Conservation (phyloP, 2,329 filamentous ascomycete genomes). For the Fusarium sp. region DNA sequence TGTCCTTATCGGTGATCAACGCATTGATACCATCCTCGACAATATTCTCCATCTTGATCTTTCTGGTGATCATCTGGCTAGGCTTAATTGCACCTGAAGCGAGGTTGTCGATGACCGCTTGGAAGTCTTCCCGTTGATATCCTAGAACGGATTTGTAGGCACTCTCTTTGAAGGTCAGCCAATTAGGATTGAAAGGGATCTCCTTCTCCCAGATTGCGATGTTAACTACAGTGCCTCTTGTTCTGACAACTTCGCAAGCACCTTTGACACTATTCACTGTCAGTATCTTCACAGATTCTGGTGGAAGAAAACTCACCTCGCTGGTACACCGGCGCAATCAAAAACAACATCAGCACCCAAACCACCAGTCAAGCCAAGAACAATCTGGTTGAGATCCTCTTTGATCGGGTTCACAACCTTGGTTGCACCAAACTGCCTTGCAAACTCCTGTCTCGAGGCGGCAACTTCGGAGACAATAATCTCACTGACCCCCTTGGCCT, state of each 20-base stretch:
- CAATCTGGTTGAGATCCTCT: constrained; percentile 60
- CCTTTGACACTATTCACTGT: constrained; percentile 33
- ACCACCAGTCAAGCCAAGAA: constrained; percentile 59
- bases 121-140: constrained; percentile 58
- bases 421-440: constrained; percentile 58
- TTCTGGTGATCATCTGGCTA: constrained; percentile 70
- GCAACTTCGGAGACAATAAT: constrained; percentile 62
- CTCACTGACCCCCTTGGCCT: constrained; percentile 59
- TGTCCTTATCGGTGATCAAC: constrained; percentile 69
- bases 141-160: constrained; percentile 44
- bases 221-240: constrained; percentile 70
- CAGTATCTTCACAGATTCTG: accelerated
- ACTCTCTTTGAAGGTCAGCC: constrained; percentile 45
- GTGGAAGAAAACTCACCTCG: constrained; percentile 22
- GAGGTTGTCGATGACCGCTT: constrained; percentile 63
- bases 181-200: constrained; percentile 45
- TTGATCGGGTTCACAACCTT: constrained; percentile 55
- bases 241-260: constrained; percentile 62
- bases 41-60: constrained; percentile 65
- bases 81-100: constrained; percentile 52
- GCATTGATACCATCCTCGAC: constrained; percentile 68
- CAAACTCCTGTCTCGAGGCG: constrained; percentile 55
- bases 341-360: constrained; percentile 69
- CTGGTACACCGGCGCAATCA: constrained; percentile 68
- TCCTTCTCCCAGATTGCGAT: constrained; percentile 72